Percentiles rank a stretch among this genome's conserved stretches.
Conservation (phyloP, 768 basidiomycete species). For the Crassisporium funariophilum region DNA sequence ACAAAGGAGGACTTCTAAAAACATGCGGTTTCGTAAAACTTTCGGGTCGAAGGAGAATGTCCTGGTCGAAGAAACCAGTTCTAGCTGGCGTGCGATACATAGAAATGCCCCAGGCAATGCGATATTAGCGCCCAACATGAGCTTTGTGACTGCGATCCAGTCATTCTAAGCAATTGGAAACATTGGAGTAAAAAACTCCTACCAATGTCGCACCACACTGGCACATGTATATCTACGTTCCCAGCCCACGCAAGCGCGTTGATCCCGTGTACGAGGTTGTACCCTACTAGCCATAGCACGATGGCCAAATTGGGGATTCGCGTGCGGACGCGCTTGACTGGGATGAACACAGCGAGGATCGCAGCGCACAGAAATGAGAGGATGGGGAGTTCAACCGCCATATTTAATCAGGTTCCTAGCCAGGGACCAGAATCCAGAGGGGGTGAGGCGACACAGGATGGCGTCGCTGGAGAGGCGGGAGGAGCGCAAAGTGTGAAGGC, state of each 20-base stretch:
- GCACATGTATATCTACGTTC: conserved; percentile 44
- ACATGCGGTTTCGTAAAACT: conserved; percentile 40
- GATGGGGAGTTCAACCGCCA: neutral
- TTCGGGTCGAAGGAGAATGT: conserved; percentile 32
- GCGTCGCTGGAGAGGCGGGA: too few species aligned
- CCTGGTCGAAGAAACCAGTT: conserved; percentile 51
- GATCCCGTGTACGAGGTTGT: conserved; percentile 53
- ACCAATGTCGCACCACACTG: conserved; percentile 77
- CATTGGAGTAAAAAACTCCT: neutral
- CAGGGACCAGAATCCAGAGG: neutral
- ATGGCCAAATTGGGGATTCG: conserved; percentile 52
- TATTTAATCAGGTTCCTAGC: neutral
- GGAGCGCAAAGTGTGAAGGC: too few species aligned
- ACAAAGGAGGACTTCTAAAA: conserved; percentile 52
- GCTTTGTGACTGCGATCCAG: conserved; percentile 36
- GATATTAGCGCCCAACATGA: conserved; percentile 51
- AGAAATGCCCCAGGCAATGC: conserved; percentile 63
- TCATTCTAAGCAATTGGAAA: neutral
- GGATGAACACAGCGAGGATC: conserved; percentile 41
- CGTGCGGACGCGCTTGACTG: conserved; percentile 45
- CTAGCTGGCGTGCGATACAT: conserved; percentile 57
- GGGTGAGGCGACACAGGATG: neutral
- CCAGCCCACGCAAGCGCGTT: conserved; percentile 65
- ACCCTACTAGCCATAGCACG: conserved; percentile 50
- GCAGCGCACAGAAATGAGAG: conserved; percentile 32